These are phyloP conservation scores for Kwoniella sp. DNA, from an alignment of 768 basidiomycete genomes.

Conservation along the genomic window DNA sequence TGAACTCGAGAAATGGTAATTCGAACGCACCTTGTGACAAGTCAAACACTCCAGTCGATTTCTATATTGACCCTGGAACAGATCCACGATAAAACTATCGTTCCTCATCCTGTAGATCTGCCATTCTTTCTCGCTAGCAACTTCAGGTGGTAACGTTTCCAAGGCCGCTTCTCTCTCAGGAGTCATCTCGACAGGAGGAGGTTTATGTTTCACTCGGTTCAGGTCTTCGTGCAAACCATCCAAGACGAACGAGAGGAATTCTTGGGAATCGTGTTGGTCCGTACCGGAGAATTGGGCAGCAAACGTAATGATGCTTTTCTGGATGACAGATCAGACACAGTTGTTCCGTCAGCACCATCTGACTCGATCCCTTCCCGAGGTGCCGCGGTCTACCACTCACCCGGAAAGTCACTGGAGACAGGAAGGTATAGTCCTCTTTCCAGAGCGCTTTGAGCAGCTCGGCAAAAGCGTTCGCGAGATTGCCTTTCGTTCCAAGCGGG, in stretches of 20 bases:
- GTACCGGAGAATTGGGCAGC: constrained; percentile 76
- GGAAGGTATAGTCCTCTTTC: constrained; percentile 77
- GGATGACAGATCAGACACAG: constrained; percentile 32
- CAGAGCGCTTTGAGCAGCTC: constrained; percentile 82
- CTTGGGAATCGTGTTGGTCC: constrained; percentile 96
- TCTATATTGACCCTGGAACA: constrained; percentile 95
- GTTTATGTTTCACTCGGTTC: constrained; percentile 77
- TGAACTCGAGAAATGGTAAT: too few species aligned
- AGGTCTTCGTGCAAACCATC: constrained; percentile 90
- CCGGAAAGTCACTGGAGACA: constrained; percentile 80
- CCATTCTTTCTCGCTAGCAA: constrained; percentile 94
- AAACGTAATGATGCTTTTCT: constrained; percentile 66
- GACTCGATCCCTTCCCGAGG: too few species aligned
- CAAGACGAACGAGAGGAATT: constrained; percentile 89
- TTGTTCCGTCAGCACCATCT: constrained; percentile 2
- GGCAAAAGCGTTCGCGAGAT: constrained; percentile 77
- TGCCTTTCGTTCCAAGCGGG: constrained; percentile 82
- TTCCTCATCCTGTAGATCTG: constrained; percentile 82
- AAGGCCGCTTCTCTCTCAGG: constrained; percentile 84
- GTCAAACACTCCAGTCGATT: constrained; percentile 86
- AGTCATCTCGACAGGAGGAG: constrained; percentile 64
- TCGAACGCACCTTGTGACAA: constrained; percentile 74
- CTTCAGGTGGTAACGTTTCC: constrained; percentile 78
- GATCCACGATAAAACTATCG: constrained; percentile 92
- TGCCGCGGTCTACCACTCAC: constrained; percentile 66